Conservation (phyloP, 208 protist species). For the Angomonas ambiguus region DNA sequence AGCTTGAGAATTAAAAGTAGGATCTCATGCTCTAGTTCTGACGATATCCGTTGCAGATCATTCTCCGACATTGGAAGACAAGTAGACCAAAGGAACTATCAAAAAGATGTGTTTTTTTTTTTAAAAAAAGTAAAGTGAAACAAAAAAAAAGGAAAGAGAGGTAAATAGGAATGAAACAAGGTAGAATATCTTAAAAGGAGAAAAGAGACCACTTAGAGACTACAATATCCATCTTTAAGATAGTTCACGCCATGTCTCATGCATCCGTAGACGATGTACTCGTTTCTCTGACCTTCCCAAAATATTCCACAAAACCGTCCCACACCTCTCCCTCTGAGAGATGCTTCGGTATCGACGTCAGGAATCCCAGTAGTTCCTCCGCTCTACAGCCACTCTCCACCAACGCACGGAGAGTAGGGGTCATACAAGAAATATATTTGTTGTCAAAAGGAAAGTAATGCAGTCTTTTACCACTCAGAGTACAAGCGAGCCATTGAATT, state of each 20-base stretch:
- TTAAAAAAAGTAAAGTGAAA: background rate
- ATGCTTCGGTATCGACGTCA: constrained; percentile 12
- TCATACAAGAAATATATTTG: background rate
- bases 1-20: constrained; percentile 59
- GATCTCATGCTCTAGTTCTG: constrained; percentile 56
- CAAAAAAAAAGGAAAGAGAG: background rate
- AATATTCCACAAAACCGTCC: background rate
- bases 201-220: background rate
- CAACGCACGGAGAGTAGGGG: background rate
- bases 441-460: constrained; percentile 42
- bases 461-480: constrained; percentile 18
- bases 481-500: constrained; percentile 55
- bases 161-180: background rate
- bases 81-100: background rate
- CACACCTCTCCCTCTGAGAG: background rate
- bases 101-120: background rate
- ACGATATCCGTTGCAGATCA: constrained; percentile 15
- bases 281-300: background rate
- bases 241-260: background rate
- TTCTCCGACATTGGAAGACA: no score
- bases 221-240: background rate
- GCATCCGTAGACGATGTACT: background rate
- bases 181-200: background rate
- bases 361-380: background rate
- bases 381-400: constrained; percentile 1